These are phyloP conservation scores for Penicillium paradoxum DNA, from an alignment of 495 filamentous ascomycete species.

Conservation along the genomic window DNA sequence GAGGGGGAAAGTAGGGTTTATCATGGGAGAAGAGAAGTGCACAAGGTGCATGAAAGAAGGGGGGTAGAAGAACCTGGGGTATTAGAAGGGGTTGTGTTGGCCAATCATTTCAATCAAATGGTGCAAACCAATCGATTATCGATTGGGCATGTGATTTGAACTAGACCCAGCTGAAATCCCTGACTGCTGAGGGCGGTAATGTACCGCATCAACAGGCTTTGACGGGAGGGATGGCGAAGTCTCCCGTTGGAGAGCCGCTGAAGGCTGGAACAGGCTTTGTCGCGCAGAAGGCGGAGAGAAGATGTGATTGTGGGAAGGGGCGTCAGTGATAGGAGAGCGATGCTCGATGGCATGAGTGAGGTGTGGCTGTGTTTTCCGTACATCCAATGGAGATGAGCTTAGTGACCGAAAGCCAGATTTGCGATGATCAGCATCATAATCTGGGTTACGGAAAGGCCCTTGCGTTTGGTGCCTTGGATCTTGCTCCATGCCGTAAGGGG, in stretches of 20 bases:
- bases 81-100: slow-evolving; percentile 7
- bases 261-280: slow-evolving; percentile 32
- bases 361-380: slow-evolving; percentile 40
- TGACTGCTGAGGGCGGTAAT: slow-evolving; percentile 27
- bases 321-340: slow-evolving; percentile 19
- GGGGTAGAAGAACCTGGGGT: neutral
- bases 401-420: slow-evolving; percentile 40
- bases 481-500: slow-evolving; percentile 42
- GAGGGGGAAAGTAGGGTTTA: neutral
- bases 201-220: slow-evolving; percentile 33
- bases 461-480: slow-evolving; percentile 24
- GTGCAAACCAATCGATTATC: slow-evolving; percentile 14
- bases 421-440: slow-evolving; percentile 34
- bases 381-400: slow-evolving; percentile 43
- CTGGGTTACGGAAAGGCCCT: slow-evolving; percentile 29
- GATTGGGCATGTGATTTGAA: slow-evolving; percentile 35
- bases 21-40: slow-evolving; percentile 7
- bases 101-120: neutral
- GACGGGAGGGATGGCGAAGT: slow-evolving; percentile 31
- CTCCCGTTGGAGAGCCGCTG: slow-evolving; percentile 27
- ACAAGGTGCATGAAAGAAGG: neutral
- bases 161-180: slow-evolving; percentile 27
- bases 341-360: slow-evolving; percentile 24
- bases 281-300: slow-evolving; percentile 38
- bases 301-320: slow-evolving; percentile 25